A percentile compares a stretch with the other conserved stretches of the same genome.
Conservation (phyloP, 129 eudicot genomes). For the Escallonia herrerae region DNA sequence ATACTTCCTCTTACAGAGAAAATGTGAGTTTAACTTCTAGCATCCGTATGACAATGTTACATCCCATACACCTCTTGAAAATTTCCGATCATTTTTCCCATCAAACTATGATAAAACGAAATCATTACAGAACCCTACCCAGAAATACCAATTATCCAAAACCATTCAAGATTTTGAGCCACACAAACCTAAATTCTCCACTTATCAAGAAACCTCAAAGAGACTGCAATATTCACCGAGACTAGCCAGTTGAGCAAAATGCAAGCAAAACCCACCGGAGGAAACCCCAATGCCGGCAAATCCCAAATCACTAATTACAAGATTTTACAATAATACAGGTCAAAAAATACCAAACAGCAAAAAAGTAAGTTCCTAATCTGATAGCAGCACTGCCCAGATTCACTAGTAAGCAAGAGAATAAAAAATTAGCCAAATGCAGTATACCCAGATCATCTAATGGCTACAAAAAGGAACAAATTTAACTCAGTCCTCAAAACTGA, state of each 20-base stretch:
- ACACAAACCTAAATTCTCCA: conserved; percentile 3
- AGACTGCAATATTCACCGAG: neutral
- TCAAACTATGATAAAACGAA: conserved; percentile 11
- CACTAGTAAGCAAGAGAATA: conserved; percentile 7
- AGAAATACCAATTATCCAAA: conserved; percentile 4
- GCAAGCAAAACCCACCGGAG: conserved; percentile 1
- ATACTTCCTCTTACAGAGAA: conserved; percentile 12
- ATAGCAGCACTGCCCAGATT: conserved; percentile 16
- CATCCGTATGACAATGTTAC: conserved; percentile 15
- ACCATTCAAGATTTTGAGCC: neutral
- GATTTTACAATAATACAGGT: conserved; percentile 3
- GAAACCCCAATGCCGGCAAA: conserved; percentile 18
- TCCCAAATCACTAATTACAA: conserved; percentile 23
- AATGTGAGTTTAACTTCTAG: conserved; percentile 13
- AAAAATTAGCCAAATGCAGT: conserved; percentile 20
- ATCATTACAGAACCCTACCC: neutral
- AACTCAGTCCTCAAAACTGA: conserved; percentile 9
- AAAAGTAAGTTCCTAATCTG: conserved; percentile 11
- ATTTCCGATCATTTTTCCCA: neutral
- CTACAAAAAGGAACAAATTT: neutral
- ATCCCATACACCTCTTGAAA: conserved; percentile 11
- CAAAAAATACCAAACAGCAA: conserved; percentile 6
- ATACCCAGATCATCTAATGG: conserved; percentile 5
- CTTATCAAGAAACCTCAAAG: neutral
- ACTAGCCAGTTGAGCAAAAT: neutral